Percentiles rank a stretch among this genome's conserved stretches.
Conservation (phyloP, 1,284 basidiomycete species). For the Cystobasidium slooffiae region DNA sequence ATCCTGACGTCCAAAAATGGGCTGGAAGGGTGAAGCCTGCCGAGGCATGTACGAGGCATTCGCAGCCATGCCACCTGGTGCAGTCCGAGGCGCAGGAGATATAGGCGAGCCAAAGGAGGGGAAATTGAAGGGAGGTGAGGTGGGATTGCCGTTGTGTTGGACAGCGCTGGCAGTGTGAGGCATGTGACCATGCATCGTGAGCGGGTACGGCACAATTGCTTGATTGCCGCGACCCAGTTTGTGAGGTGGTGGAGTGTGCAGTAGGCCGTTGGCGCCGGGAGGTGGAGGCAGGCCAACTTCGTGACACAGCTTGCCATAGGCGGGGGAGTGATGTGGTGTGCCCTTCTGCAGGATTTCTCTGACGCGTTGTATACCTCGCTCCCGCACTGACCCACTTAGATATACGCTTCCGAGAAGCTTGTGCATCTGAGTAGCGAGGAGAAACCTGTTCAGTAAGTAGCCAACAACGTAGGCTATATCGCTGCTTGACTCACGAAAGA, state of each 20-base stretch:
- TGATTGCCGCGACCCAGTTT: constrained; percentile 2
- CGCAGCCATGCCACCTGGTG: not conserved
- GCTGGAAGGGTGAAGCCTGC: constrained; percentile 27
- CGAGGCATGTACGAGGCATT: not conserved
- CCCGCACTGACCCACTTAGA: not conserved
- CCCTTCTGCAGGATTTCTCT: constrained; percentile 32
- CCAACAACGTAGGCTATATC: no score
- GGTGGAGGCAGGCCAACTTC: constrained; percentile 33
- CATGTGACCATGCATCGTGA: constrained; percentile 9
- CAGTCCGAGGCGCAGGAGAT: constrained; percentile 24
- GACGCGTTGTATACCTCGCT: constrained; percentile 12
- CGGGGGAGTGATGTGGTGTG: constrained; percentile 34
- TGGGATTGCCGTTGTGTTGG: constrained; percentile 13
- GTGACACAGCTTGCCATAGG: constrained; percentile 39
- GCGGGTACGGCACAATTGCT: constrained; percentile 1
- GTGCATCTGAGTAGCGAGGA: constrained; percentile 12
- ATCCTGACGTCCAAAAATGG: not conserved
- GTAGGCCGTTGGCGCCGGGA: constrained; percentile 9
- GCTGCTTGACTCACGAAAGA: constrained; percentile 39
- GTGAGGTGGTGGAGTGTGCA: constrained; percentile 30
- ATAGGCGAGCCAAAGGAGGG: constrained; percentile 41
- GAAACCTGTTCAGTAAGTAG: not conserved
- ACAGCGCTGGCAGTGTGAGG: constrained; percentile 1
- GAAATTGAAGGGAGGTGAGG: constrained; percentile 30
- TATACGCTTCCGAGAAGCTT: constrained; percentile 36